These are phyloP conservation scores for Mrakia frigida DNA, from an alignment of 768 basidiomycete genomes.

Conservation along the genomic window DNA sequence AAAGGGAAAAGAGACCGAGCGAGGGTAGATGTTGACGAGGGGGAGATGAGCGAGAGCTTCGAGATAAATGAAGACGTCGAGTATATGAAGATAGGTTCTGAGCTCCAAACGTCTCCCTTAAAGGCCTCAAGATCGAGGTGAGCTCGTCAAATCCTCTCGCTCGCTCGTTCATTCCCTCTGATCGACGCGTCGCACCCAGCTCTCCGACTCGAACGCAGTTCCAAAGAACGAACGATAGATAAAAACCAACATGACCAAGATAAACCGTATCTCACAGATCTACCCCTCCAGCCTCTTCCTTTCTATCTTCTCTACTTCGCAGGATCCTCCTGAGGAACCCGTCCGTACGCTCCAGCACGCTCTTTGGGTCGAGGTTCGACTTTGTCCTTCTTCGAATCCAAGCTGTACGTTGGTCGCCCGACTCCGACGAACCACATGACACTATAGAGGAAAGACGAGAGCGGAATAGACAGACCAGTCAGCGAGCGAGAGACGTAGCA, in stretches of 20 bases:
- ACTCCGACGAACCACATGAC: conserved; percentile 26
- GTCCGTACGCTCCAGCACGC: not conserved
- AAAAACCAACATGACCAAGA: too few species aligned
- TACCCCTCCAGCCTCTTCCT: too few species aligned
- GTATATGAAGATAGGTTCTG: too few species aligned
- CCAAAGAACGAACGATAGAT: too few species aligned
- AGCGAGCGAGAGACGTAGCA: not conserved
- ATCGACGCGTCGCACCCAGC: too few species aligned
- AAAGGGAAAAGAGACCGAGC: not conserved
- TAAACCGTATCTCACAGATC: too few species aligned
- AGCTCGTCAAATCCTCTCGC: too few species aligned
- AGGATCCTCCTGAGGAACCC: not conserved
- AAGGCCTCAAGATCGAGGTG: too few species aligned
- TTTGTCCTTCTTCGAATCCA: conserved; percentile 12
- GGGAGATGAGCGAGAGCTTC: not conserved
- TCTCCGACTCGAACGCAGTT: too few species aligned
- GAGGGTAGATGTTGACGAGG: not conserved
- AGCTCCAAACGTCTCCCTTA: too few species aligned
- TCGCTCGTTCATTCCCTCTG: too few species aligned
- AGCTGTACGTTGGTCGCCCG: conserved; percentile 23
- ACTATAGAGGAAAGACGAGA: not conserved
- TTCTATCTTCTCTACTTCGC: not conserved
- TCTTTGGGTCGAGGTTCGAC: not conserved
- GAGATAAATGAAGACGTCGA: not conserved
- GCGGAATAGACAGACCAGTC: not conserved